These are phyloP conservation scores for Diaporthe citrichinensis DNA, from an alignment of 2,329 filamentous ascomycete genomes.

Conservation along the genomic window DNA sequence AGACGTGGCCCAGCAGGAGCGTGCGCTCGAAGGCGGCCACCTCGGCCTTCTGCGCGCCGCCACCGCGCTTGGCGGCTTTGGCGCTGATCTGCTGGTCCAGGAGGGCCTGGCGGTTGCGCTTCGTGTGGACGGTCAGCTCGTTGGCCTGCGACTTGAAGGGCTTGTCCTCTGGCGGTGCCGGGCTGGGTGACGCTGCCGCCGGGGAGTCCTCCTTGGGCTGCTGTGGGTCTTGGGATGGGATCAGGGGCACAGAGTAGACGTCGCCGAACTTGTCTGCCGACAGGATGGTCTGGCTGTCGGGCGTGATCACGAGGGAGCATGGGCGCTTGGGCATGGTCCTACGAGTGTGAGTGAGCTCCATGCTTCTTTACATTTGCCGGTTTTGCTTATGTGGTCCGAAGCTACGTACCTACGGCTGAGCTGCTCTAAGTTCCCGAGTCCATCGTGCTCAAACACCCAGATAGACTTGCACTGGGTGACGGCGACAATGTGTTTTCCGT, in stretches of 20 bases:
- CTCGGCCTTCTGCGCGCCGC: slow-evolving; percentile 48
- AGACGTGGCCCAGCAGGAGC: slow-evolving; percentile 92
- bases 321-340: slow-evolving; percentile 93
- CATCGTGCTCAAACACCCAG: slow-evolving; percentile 81
- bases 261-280: slow-evolving; percentile 97
- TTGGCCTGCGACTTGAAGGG: slow-evolving; percentile 67
- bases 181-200: slow-evolving; percentile 42
- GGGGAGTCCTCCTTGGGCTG: slow-evolving; percentile 41
- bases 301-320: slow-evolving; percentile 79
- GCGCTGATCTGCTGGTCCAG: slow-evolving; percentile 68
- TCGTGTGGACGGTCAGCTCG: slow-evolving; percentile 73
- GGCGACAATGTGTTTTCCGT: slow-evolving; percentile 79
- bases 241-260: slow-evolving; percentile 88
- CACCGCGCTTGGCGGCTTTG: slow-evolving; percentile 44
- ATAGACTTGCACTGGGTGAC: slow-evolving; percentile 94
- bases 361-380: not conserved
- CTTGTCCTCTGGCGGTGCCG: slow-evolving; percentile 44
- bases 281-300: slow-evolving; percentile 80
- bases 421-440: slow-evolving; percentile 72
- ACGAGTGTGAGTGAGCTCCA: slow-evolving; percentile 33
- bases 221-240: slow-evolving; percentile 52
- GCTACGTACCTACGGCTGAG: slow-evolving; percentile 77
- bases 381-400: not conserved
- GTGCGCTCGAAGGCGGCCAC: slow-evolving; percentile 77
- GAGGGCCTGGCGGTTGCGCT: slow-evolving; percentile 73